These are phyloP conservation scores for Eurotiales sp. DNA, from an alignment of 2,329 filamentous ascomycete genomes.

Conservation along the genomic window DNA sequence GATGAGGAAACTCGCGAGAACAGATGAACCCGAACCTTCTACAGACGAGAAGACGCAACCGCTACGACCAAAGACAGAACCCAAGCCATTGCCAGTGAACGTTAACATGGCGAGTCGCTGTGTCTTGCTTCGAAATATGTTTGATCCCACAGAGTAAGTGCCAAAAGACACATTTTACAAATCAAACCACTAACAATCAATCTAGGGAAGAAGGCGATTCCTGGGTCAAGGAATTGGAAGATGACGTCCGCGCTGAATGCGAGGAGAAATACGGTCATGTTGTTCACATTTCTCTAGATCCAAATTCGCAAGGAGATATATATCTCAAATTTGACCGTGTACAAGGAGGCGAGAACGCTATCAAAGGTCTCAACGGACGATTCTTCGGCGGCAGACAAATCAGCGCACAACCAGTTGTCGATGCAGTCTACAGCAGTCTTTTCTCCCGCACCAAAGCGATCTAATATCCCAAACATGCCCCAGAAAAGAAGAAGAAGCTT, in stretches of 20 bases:
- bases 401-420: conserved; percentile 91
- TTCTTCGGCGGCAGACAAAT: conserved; percentile 93
- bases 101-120: conserved; percentile 92
- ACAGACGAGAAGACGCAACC: conserved; percentile 67
- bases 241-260: conserved; percentile 89
- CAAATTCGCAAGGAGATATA: conserved; percentile 91
- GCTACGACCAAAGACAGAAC: conserved; percentile 73
- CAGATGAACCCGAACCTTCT: conserved; percentile 68
- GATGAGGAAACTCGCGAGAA: conserved; percentile 97
- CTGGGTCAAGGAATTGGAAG: conserved; percentile 92
- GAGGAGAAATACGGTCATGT: conserved; percentile 95
- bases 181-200: neutral
- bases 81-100: conserved; percentile 74
- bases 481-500: neutral
- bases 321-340: conserved; percentile 98
- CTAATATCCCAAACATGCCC: conserved; percentile 37
- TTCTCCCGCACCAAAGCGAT: conserved; percentile 84
- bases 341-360: conserved; percentile 91
- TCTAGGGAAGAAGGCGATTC: conserved; percentile 74
- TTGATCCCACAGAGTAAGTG: conserved; percentile 84
- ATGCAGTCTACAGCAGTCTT: conserved; percentile 97
- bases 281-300: conserved; percentile 92
- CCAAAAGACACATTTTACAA: neutral
- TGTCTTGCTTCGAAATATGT: conserved; percentile 93
- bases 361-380: conserved; percentile 94